Evolutionary conservation across 192 early-diverging fungal genomes (phyloP), one percentile per base, ranked within the genome.

Genomic region (Lobosporangium transversale): DNA sequence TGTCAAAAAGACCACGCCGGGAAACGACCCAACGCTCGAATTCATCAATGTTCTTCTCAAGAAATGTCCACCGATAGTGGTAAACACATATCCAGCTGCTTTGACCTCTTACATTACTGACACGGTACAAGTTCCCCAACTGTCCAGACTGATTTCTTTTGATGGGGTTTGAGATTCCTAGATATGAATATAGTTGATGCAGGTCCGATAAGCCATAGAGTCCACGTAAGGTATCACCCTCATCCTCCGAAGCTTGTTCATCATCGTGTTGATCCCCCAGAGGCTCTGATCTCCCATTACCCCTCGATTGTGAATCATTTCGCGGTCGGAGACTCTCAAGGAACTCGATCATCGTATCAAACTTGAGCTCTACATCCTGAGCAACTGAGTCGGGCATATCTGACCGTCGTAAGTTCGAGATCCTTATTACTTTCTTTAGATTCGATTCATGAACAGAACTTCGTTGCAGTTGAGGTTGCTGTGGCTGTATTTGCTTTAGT

Each of bases 21-120:
- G 58, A 59, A 23, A 67, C 53, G 23, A 76, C 60, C 73, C 73
- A 76, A 8, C 40, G 57, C 17, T 66, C 73, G 52, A 76, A 76
- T 12, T 76, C 73, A 50, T 76, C 73, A 24, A 76, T 67, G 48
- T 67, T 76, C 27, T 54, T 52, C 10, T 76, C 73, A n/a, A 76
- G 44, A 62, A 76, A 76, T 14, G 73, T 76, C 73, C 73, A 76
- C 33, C 73, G 64, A 35, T 67, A 76, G 24, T 76, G 73, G 26
- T 76, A 76, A 12, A 66, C 55, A 21, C 73, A 76, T 7, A 76
- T 48, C 73, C 73, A 76, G 53, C 64, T 76, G 35, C 60, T 65
- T 36, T 76, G 64, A 31, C 73, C 65, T 30, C 31, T 23, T 5
- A 57, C 53, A 29, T 76, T 76, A 35, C 73, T 66, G 53, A 76